Conservation (phyloP, 2,329 filamentous ascomycete species). For the Aspergillus tubingensis region DNA sequence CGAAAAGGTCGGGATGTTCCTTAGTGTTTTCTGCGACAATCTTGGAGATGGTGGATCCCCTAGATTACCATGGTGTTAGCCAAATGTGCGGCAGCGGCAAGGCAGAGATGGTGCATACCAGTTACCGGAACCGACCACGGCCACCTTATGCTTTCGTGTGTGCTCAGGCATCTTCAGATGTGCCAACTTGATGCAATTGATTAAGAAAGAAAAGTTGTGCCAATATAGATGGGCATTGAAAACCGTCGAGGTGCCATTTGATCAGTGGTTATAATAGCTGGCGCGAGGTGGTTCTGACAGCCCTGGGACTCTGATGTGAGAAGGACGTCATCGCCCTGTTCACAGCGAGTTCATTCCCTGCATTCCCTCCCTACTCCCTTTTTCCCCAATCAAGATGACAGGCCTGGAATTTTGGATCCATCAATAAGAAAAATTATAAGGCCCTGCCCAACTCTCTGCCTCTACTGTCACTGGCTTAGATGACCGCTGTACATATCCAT, state of each 20-base stretch:
- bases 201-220: neutral
- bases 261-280: neutral
- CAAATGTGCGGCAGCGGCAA: neutral
- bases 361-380: neutral
- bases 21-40: conserved; percentile 87
- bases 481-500: neutral
- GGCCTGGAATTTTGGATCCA: neutral
- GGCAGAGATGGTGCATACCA: conserved; percentile 59
- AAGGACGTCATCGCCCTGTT: neutral
- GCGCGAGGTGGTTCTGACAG: neutral
- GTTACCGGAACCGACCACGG: conserved; percentile 89
- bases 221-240: neutral
- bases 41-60: conserved; percentile 94
- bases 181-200: neutral
- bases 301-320: neutral
- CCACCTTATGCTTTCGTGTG: conserved; percentile 38
- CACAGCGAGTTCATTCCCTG: neutral
- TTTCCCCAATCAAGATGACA: neutral
- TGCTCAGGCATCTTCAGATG: neutral
- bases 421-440: neutral
- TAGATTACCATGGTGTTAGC: conserved; percentile 36
- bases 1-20: conserved; percentile 74
- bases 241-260: neutral
- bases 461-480: neutral
- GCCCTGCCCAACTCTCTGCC: too few species aligned